These are phyloP conservation scores for Sporothrix inflata DNA, from an alignment of 2,329 filamentous ascomycete genomes.

Conservation along the genomic window DNA sequence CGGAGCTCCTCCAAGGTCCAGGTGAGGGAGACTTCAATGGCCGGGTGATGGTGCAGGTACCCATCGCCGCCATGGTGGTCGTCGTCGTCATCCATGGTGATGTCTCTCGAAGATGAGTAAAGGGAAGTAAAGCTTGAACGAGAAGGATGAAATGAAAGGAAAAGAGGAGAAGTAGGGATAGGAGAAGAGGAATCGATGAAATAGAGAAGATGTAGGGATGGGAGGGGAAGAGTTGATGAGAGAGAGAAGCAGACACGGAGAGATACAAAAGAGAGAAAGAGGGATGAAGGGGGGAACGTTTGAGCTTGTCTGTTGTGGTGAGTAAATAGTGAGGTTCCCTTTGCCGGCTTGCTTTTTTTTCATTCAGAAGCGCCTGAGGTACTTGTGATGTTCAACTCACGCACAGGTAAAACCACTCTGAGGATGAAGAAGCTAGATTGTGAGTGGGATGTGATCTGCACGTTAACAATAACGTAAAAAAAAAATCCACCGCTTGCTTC, in stretches of 20 bases:
- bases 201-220: neutral
- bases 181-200: neutral
- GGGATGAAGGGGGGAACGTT: neutral
- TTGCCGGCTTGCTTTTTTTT: neutral
- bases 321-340: neutral
- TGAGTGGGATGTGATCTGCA: neutral
- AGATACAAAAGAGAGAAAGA: neutral
- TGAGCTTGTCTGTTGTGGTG: neutral
- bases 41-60: neutral
- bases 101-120: neutral
- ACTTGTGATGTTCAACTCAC: neutral
- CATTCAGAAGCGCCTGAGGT: neutral
- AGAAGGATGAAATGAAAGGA: neutral
- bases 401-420: neutral
- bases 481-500: neutral
- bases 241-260: neutral
- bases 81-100: slow-evolving; percentile 22
- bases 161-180: neutral
- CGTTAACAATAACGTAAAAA: too few relatives aligned
- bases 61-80: neutral
- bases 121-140: neutral
- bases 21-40: slow-evolving; percentile 23
- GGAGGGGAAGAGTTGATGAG: neutral
- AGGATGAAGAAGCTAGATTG: neutral
- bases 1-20: slow-evolving; percentile 18